Percentiles rank a stretch among this genome's conserved stretches.
These are phyloP conservation scores for Linum lewisii DNA, from an alignment of 345 rosid genomes.

Conservation along the genomic window DNA sequence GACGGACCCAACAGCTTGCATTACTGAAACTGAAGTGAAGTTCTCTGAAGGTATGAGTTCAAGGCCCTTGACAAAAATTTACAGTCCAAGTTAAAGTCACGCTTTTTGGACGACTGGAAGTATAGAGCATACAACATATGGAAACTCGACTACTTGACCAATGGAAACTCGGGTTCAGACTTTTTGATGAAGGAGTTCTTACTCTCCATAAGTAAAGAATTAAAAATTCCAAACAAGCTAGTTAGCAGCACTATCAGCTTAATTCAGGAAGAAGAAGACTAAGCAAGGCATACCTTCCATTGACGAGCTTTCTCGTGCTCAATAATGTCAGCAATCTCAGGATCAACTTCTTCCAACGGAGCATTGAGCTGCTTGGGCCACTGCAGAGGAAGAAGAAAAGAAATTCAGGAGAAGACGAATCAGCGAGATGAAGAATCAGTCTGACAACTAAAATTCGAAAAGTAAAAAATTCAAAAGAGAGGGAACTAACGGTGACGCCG, in stretches of 20 bases:
- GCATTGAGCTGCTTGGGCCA: slow-evolving; percentile 98
- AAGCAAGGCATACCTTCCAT: slow-evolving; percentile 62
- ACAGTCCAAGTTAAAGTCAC: neutral
- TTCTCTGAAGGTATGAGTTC: slow-evolving; percentile 98
- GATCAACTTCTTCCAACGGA: slow-evolving; percentile 81
- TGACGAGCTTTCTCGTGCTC: slow-evolving; percentile 97
- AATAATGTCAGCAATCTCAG: slow-evolving; percentile 89
- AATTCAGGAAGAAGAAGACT: neutral
- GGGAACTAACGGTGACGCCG: slow-evolving; percentile 50
- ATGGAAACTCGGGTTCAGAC: neutral
- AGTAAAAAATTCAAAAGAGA: neutral
- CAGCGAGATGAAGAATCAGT: neutral
- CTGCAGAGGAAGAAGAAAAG: slow-evolving; percentile 23
- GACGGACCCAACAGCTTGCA: slow-evolving; percentile 99
- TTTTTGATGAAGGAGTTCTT: neutral
- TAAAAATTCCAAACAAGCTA: too few species aligned
- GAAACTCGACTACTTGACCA: neutral
- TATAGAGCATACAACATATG: neutral
- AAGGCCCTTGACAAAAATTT: slow-evolving; percentile 47
- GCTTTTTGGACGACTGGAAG: neutral
- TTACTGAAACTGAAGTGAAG: slow-evolving; percentile 93
- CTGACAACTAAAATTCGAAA: neutral
- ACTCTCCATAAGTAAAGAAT: too few species aligned
- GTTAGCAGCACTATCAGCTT: neutral
- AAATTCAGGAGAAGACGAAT: neutral